Evolutionary conservation across 306 rosid species (phyloP).

Genomic region (Trichosanthes cucumerina): DNA sequence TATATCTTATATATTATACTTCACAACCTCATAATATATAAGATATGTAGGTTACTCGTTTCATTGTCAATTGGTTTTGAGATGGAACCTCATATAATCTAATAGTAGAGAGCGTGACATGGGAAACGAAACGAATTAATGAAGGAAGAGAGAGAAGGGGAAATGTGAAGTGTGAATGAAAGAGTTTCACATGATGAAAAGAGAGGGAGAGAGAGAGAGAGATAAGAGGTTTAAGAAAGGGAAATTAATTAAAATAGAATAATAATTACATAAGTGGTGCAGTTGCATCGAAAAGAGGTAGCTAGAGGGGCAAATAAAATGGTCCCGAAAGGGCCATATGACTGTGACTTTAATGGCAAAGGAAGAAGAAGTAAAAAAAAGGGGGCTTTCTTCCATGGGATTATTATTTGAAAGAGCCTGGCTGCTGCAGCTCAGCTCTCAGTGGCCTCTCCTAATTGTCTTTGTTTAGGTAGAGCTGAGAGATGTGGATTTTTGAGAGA

Average conservation of each 20-base stretch:
- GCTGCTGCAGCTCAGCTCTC: conserved; percentile 14
- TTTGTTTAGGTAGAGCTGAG: neutral
- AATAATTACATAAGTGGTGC: conserved; percentile 25
- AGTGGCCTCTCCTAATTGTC: conserved; percentile 8
- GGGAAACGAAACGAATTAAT: too few species aligned
- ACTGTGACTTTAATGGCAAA: conserved; percentile 53
- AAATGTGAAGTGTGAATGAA: neutral
- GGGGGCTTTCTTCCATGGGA: conserved; percentile 19
- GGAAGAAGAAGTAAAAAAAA: too few species aligned
- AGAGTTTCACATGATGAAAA: neutral
- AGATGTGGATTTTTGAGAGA: conserved; percentile 4
- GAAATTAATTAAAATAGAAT: neutral
- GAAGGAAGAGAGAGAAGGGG: neutral
- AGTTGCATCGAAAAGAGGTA: conserved; percentile 33
- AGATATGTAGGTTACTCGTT: too few species aligned
- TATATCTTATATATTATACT: too few species aligned
- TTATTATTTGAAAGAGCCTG: conserved; percentile 22
- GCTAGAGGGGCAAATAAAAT: neutral
- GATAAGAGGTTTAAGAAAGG: neutral
- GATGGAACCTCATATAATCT: too few species aligned
- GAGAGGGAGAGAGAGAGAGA: too few species aligned
- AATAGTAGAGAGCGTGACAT: too few species aligned
- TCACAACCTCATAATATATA: too few species aligned
- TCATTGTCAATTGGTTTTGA: too few species aligned
- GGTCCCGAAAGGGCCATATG: conserved; percentile 20